Evolutionary conservation across 2,329 filamentous ascomycete species (phyloP).

Genomic region (Colletotrichum melonis): DNA sequence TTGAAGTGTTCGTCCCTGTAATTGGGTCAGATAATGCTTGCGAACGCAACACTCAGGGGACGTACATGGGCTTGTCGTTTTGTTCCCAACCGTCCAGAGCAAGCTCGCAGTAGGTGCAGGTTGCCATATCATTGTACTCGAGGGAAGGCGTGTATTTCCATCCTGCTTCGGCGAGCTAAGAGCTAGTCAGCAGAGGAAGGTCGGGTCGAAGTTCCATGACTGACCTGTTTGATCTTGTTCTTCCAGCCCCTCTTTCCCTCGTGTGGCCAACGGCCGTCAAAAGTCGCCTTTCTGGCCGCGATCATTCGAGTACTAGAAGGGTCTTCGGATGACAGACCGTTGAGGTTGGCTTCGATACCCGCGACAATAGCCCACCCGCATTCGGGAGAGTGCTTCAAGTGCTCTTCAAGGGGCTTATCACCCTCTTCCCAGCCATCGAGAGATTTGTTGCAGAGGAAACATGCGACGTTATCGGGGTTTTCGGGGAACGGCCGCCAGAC

Average conservation of each 20-base stretch:
- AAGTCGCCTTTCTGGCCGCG: conserved; percentile 84
- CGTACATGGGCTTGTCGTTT: conserved; percentile 87
- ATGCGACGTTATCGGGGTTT: conserved; percentile 88
- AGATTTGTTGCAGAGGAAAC: conserved; percentile 86
- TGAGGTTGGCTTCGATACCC: conserved; percentile 70
- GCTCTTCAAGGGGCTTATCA: conserved; percentile 86
- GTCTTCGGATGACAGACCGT: conserved; percentile 76
- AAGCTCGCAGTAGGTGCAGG: conserved; percentile 90
- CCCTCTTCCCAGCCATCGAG: conserved; percentile 93
- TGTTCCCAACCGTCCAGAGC: conserved; percentile 96
- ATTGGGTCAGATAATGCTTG: background rate
- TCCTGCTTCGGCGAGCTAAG: conserved; percentile 85
- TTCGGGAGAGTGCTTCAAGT: conserved; percentile 82
- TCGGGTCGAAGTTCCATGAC: conserved; percentile 34
- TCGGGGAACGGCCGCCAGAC: conserved; percentile 82
- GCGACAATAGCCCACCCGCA: conserved; percentile 89
- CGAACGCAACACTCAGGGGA: conserved; percentile 33
- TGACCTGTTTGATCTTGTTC: conserved; percentile 87
- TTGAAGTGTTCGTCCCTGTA: conserved; percentile 85
- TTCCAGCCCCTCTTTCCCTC: conserved; percentile 89
- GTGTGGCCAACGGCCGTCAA: conserved; percentile 88
- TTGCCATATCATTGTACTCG: conserved; percentile 89
- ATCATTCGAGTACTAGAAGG: conserved; percentile 78
- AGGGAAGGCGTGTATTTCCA: conserved; percentile 92
- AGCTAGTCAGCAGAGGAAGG: conserved; percentile 20